These are phyloP conservation scores for Bryoerythrophyllum caledonicum DNA, from an alignment of 225 moss, liverwort and hornwort species.

Conservation along the genomic window DNA sequence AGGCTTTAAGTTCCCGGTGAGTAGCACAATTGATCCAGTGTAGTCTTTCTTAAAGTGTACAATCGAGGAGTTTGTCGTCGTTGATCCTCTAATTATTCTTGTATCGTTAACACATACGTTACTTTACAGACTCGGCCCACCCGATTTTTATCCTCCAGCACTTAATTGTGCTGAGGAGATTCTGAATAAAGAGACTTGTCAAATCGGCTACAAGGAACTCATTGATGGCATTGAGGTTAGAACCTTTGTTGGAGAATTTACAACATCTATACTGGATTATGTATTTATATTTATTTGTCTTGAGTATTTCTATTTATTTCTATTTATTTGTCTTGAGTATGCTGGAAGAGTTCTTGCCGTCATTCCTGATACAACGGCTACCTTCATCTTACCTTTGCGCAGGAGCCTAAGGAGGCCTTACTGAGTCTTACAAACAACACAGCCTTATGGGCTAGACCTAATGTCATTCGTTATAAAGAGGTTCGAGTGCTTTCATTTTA, in stretches of 20 bases:
- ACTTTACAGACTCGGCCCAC: conserved; percentile 75
- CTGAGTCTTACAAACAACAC: conserved; percentile 46
- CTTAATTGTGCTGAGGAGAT: conserved; percentile 95
- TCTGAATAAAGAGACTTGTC: conserved; percentile 76
- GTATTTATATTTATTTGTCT: neutral
- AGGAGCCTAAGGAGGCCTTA: conserved; percentile 73
- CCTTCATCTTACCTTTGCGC: conserved; percentile 26
- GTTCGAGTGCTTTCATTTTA: conserved; percentile 24
- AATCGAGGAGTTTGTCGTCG: neutral
- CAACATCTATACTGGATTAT: neutral
- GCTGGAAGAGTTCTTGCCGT: conserved; percentile 17
- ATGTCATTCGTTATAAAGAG: conserved; percentile 84
- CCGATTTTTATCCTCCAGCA: conserved; percentile 92
- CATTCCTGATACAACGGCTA: conserved; percentile 9
- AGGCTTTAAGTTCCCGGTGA: conserved; percentile 75
- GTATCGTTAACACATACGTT: conserved; percentile 17
- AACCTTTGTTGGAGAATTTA: neutral
- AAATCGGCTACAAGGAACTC: conserved; percentile 87
- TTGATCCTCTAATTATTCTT: conserved; percentile 17
- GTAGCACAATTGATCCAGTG: conserved; percentile 22
- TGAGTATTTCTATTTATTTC: neutral
- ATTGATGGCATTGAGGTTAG: conserved; percentile 89
- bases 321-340: neutral
- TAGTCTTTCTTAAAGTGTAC: neutral
- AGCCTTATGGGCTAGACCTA: conserved; percentile 70